phyloP scores from a whole-genome alignment of 805 yeast genomes.

The Isabelozyma gotoi region DNA sequence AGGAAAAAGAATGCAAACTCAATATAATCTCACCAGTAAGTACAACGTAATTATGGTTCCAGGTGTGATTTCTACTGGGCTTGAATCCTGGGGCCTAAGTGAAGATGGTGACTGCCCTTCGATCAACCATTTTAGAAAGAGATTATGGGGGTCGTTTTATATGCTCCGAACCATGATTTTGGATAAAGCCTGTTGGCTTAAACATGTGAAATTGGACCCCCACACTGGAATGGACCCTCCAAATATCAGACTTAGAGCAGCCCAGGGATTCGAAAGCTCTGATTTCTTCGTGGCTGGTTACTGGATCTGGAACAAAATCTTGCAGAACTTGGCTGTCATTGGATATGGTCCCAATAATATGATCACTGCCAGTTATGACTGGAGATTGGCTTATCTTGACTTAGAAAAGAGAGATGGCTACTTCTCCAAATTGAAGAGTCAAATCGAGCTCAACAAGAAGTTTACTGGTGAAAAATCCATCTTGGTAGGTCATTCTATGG shows the following conservation, averaged over 20 bases:
- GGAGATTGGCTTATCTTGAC: slow-evolving; percentile 91
- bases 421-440: slow-evolving; percentile 71
- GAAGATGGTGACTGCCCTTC: slow-evolving; percentile 76
- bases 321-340: slow-evolving; percentile 91
- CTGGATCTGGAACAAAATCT: slow-evolving; percentile 97
- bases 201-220: slow-evolving; percentile 85
- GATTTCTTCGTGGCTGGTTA: slow-evolving; percentile 96
- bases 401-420: slow-evolving; percentile 85
- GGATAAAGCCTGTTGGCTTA: slow-evolving; percentile 91
- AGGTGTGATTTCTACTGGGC: slow-evolving; percentile 92
- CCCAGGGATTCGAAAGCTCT: slow-evolving; percentile 95
- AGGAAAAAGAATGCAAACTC: slow-evolving; percentile 60
- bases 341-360: slow-evolving; percentile 92
- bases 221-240: slow-evolving; percentile 93
- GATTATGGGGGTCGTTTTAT: slow-evolving; percentile 96
- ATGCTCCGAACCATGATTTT: slow-evolving; percentile 91
- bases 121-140: slow-evolving; percentile 79
- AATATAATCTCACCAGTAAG: slow-evolving; percentile 53
- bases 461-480: slow-evolving; percentile 65
- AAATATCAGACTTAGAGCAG: slow-evolving; percentile 76
- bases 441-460: slow-evolving; percentile 61
- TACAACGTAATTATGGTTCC: slow-evolving; percentile 91
- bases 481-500: slow-evolving; percentile 95
- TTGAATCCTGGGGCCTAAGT: slow-evolving; percentile 91
- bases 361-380: slow-evolving; percentile 91